A percentile compares a stretch with the other conserved stretches of the same genome.
These are phyloP conservation scores for Aspergillus bombycis DNA, from an alignment of 2,329 filamentous ascomycete species.

Conservation along the genomic window DNA sequence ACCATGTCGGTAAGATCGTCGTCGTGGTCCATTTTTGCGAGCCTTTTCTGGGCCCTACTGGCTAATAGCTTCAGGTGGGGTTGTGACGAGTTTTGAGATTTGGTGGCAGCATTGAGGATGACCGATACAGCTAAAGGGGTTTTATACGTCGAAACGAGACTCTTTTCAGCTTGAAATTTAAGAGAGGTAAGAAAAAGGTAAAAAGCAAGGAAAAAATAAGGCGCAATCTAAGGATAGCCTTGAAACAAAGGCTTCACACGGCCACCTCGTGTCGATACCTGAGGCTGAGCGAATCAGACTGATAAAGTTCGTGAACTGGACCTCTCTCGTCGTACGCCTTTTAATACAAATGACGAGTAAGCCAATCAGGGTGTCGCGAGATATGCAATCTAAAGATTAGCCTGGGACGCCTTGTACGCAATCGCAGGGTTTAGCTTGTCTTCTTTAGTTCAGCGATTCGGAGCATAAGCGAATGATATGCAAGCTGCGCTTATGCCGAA, in stretches of 20 bases:
- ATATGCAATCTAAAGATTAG: not conserved
- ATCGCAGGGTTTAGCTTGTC: not conserved
- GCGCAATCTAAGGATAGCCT: not conserved
- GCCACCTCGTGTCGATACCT: conserved; percentile 7
- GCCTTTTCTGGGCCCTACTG: not conserved
- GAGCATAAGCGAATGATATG: not conserved
- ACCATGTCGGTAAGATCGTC: conserved; percentile 28
- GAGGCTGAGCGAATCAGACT: conserved; percentile 11
- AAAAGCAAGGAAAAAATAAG: not conserved
- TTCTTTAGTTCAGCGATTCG: not conserved
- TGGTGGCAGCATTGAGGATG: not conserved
- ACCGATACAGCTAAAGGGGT: not conserved
- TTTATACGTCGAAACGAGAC: not conserved
- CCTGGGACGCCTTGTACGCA: not conserved
- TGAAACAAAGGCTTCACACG: not conserved
- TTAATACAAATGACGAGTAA: not conserved
- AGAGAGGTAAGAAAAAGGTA: not conserved
- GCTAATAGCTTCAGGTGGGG: not conserved
- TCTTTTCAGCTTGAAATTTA: not conserved
- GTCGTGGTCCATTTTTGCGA: conserved; percentile 34
- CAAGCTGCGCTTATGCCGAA: not conserved
- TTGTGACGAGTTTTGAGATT: not conserved
- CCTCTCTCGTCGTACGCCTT: not conserved
- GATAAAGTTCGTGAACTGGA: not conserved
- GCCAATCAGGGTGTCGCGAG: not conserved